Base-by-base conservation (phyloP, 306 rosid genomes). In the Trifolium repens region DNA sequence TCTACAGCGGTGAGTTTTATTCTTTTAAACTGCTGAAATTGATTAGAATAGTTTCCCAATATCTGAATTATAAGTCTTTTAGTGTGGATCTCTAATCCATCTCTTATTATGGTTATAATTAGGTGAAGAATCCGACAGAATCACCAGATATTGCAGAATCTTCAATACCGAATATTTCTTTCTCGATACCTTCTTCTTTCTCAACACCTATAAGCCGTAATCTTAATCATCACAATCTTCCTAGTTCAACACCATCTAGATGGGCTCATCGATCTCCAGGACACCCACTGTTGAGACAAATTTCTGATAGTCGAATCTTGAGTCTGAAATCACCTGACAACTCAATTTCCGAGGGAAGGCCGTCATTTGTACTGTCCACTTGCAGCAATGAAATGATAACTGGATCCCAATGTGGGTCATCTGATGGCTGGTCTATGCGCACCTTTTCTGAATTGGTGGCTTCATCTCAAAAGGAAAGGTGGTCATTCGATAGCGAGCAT, bases 401-500 rank as follows among this genome's bases (percentile, higher is more conserved):
- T 39, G 93, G 91, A 66, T 92, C 96, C 43, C 96, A 92, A 32
- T 87, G 86, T 26, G 96, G 91, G 8, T 92, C 97, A 43, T 91
- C 97, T 16, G 97, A 91, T 71, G 91, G 96, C 80, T 91, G 97
- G 97, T 91, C 97, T 50, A 86, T 89, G 88, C 93, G 88, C 70
- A 89, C 97, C 58, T 89, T 92, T 79, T 92, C 97, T 52, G 97
- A 92, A 85, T 90, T 92, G 47, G 89, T 92, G 82, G 96, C 96
- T 26, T 85, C 91, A 17, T 89, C 93, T 72, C 96, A 85, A 67
- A 86, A 91, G 82, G 97, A 84, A 80, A 72, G 96, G 79, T 89
- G 93, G 97, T 92, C 97, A 49, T 92, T 92, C 83, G 96, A 90
- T 39, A 88, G 91, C 1, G 97, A 92, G 79, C 80, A 74, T 40